Conservation (phyloP, 2,329 filamentous ascomycete species). For the Cytospora paraplurivora region DNA sequence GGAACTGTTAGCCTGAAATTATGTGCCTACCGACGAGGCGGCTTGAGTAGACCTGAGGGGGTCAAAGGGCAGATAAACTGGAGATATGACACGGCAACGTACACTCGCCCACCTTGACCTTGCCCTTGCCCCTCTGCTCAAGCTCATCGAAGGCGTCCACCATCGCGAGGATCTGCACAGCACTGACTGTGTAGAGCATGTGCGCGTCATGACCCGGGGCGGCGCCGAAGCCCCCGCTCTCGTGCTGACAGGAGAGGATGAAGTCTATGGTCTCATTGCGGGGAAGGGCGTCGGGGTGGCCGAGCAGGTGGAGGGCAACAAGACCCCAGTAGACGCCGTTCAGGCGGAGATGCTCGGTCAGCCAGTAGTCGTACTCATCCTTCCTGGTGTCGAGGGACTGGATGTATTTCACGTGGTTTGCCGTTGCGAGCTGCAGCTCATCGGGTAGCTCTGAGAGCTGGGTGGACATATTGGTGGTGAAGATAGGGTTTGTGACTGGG, state of each 20-base stretch:
- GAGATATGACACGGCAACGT: conserved; percentile 45
- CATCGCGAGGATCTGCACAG: conserved; percentile 88
- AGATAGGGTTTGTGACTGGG: conserved; percentile 6
- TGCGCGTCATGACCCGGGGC: conserved; percentile 94
- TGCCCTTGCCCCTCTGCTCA: conserved; percentile 70
- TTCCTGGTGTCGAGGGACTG: conserved; percentile 88
- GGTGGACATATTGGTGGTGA: conserved; percentile 37
- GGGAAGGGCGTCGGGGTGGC: conserved; percentile 78
- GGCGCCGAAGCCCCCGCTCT: conserved; percentile 88
- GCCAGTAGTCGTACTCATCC: conserved; percentile 96
- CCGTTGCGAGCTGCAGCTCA: conserved; percentile 50
- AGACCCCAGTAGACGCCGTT: conserved; percentile 98
- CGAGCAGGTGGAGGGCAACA: conserved; percentile 82
- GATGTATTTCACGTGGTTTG: conserved; percentile 84
- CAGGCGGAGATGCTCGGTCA: conserved; percentile 93
- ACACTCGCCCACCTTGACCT: conserved; percentile 77
- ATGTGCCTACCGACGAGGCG: too few relatives aligned
- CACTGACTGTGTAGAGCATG: conserved; percentile 94
- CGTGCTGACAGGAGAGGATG: conserved; percentile 91
- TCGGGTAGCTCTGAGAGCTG: conserved; percentile 41
- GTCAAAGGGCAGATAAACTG: conserved; percentile 9
- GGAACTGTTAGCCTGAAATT: conserved; percentile 25
- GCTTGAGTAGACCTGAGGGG: too few relatives aligned
- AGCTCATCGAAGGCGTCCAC: conserved; percentile 83
- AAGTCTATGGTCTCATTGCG: conserved; percentile 83